Evolutionary conservation across 2,329 filamentous ascomycete genomes (phyloP), one percentile per base, ranked within the genome.

Genomic region (Trichoderma atrobrunneum): DNA sequence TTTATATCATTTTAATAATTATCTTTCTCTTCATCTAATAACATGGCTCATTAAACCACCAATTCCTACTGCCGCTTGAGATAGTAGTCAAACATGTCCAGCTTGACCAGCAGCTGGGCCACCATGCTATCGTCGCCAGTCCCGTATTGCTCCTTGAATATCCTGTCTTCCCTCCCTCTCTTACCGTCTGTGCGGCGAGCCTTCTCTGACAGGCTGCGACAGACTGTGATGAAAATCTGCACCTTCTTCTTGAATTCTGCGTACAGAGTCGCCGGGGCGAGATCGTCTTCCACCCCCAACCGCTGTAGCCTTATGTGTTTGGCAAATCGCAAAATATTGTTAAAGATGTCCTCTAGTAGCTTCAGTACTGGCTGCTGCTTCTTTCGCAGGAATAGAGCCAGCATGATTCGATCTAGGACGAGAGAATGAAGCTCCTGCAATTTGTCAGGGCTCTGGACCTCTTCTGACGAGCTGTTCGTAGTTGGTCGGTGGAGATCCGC

Each of bases 311-410:
- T 81, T 21, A 82, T 80, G 48, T 81, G 78, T 75, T 86, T 87
- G n/a, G 91, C 89, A 78, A 96, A 96, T 14, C 86, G 83, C 12
- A 97, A 83, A n/a, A 97, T 87, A 0, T 89, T 81, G 1, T 85
- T 84, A 74, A 97, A 95, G 2, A 95, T 92, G 21, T 92, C 91
- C 73, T 97, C 92, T 0, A 97, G 82, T 0, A 97, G 82, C 51
- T 87, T 88, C 74, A 94, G 84, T 0, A 94, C 88, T 1, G 93
- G 91, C 72, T 89, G 86, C 79, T 97, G 94, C 43, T 92, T 86
- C 77, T 92, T 93, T 72, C 92, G 87, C 3, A 97, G 83, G 16
- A 97, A 86, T 0, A 96, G 83, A 0, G 89, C 89, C 73, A 90
- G 89, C 82, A 95, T 88, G 61, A 97, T 94, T 65, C 89, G 86